These are phyloP conservation scores for Solanum hybrid DNA, from an alignment of 305 asterid genomes.

Conservation along the genomic window DNA sequence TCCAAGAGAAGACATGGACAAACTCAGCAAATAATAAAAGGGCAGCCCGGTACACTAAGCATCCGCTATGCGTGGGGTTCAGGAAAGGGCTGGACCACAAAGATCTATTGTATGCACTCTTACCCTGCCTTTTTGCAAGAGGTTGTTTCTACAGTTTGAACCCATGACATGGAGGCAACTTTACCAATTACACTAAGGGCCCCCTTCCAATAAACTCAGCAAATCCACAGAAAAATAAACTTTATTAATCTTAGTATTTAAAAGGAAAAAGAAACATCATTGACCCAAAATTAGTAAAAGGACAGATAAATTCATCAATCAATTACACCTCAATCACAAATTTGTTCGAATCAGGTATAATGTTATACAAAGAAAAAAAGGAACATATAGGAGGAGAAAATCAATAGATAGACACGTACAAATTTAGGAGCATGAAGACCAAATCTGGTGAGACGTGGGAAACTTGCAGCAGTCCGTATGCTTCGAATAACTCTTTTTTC, in stretches of 20 bases:
- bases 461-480: conserved; percentile 23
- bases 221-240: not conserved
- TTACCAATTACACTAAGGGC: not conserved
- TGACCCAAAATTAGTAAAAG: not conserved
- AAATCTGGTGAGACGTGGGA: conserved; percentile 52
- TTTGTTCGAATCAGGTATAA: not conserved
- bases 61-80: not conserved
- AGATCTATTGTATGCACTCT: not conserved
- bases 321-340: not conserved
- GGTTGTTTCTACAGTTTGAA: not conserved
- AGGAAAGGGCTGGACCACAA: not conserved
- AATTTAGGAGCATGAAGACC: conserved; percentile 49
- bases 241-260: not conserved
- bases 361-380: not conserved
- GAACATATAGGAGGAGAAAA: not conserved
- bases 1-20: not conserved
- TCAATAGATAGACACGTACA: conserved; percentile 23
- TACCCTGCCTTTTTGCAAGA: not conserved
- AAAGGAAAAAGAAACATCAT: not conserved
- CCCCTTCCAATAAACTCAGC: not conserved
- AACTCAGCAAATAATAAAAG: not conserved
- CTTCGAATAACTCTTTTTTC: conserved; percentile 9
- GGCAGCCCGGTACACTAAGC: not conserved
- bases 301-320: not conserved
- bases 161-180: not conserved